Conservation (phyloP, 2,329 filamentous ascomycete genomes). For the Alternaria brassicicola region DNA sequence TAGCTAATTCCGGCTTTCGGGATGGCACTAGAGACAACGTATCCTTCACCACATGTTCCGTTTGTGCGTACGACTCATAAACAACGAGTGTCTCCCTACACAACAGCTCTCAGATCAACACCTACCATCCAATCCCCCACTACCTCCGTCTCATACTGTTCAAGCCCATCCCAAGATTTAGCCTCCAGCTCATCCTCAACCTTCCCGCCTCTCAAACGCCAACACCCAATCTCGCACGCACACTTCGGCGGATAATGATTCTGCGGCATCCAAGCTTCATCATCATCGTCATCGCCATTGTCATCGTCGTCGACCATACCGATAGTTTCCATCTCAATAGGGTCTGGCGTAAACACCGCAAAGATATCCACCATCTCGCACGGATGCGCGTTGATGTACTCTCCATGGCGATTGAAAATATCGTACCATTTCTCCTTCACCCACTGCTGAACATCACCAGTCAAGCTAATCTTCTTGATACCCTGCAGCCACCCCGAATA, state of each 20-base stretch:
- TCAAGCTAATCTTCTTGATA: background rate
- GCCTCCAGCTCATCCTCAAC: background rate
- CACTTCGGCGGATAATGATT: background rate
- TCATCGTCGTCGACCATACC: background rate
- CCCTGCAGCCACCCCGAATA: background rate
- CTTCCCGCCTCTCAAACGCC: background rate
- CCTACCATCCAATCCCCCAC: background rate
- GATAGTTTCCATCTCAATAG: background rate
- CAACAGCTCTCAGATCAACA: background rate
- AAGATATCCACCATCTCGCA: background rate
- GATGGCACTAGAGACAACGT: too few relatives aligned
- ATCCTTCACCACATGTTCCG: too few relatives aligned
- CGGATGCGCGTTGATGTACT: background rate
- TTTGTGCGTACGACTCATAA: too few relatives aligned
- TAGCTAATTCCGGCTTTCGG: too few relatives aligned
- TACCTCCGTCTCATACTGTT: background rate
- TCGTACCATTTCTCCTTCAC: constrained; percentile 23
- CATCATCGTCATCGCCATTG: background rate
- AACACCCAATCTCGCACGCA: background rate
- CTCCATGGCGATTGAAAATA: constrained; percentile 4
- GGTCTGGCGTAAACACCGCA: background rate
- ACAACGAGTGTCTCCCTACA: background rate
- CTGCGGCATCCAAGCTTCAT: background rate
- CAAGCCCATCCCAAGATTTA: background rate
- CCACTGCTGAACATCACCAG: constrained; percentile 23